Conservation (phyloP, 495 filamentous ascomycete genomes). For the Daldinia vernicosa region DNA sequence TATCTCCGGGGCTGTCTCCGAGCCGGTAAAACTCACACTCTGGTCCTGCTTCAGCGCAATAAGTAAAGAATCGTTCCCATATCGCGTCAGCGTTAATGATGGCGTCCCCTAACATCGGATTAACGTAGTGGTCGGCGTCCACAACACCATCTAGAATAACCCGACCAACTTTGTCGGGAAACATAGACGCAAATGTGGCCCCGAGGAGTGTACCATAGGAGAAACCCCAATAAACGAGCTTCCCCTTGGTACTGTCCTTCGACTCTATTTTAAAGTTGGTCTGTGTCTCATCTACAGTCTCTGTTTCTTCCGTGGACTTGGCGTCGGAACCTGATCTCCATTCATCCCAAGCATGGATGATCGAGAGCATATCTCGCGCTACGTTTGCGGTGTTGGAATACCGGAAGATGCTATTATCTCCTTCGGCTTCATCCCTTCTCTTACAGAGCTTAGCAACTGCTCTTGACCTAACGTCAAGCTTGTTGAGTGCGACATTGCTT, state of each 20-base stretch:
- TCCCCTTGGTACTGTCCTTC: conserved; percentile 43
- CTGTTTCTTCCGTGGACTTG: conserved; percentile 19
- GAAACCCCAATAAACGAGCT: conserved; percentile 68
- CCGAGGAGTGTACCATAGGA: conserved; percentile 70
- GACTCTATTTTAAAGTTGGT: conserved; percentile 6
- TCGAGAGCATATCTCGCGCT: conserved; percentile 48
- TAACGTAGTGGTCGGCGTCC: conserved; percentile 51
- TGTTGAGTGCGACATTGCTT: conserved; percentile 47
- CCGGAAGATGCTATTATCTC: conserved; percentile 46
- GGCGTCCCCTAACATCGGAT: conserved; percentile 47
- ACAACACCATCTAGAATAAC: conserved; percentile 54
- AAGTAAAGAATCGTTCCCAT: conserved; percentile 50
- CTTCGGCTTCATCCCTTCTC: conserved; percentile 43
- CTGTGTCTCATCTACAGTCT: not conserved
- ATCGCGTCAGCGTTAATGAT: conserved; percentile 55
- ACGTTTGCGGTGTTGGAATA: conserved; percentile 44
- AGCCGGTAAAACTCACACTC: conserved; percentile 48
- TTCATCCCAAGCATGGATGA: conserved; percentile 49
- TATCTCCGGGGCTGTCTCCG: conserved; percentile 51
- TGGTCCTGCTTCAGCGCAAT: conserved; percentile 47
- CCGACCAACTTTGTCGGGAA: conserved; percentile 54
- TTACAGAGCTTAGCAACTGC: conserved; percentile 51
- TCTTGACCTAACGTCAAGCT: conserved; percentile 41
- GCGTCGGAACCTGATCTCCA: conserved; percentile 37
- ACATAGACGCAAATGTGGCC: conserved; percentile 58